Base-by-base conservation (phyloP, 352 stramenopile genomes). In the Pythium vanterpoolii region DNA sequence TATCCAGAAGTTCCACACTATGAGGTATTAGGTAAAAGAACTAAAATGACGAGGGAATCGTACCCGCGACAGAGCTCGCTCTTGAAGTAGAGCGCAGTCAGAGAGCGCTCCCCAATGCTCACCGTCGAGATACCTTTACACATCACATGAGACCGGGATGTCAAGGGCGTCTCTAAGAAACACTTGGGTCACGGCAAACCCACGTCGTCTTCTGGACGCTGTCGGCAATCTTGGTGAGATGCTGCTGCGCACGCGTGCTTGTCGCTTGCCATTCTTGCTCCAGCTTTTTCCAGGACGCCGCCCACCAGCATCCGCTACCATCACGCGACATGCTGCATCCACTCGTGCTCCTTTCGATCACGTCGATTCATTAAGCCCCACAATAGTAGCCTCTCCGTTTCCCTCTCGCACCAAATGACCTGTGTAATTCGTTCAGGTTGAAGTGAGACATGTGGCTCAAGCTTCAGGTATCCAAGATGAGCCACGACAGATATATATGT, bases 131-230 rank as follows among this genome's bases (percentile, higher is more conserved):
- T 91, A 91, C 44, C 81, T 91, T 39, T 33, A n/a, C n/a, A 7
- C 3, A 6, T 19, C 34, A 42, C 8, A 42, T 13, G 31, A 7
- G 8, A 16, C 18, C 34, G 19, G 0, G 31, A 6, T 6, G 6
- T 36, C 31, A 36, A 36, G 6, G 34, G 34, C 34, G 13, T 16
- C 14, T 42, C 30, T 13, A 33, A 33, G 24, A 16, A 42, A 40
- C 16, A 18, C 23, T 16, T 18, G 10, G 34, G 16, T 18, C 16
- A 4, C 10, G 18, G 14, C 19, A 0, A 2, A 56, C 77, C 24
- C 53, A 93, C 83, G 79, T 87, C 16, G 77, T 89, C 59, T 89
- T 90, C 60, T 93, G 83, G 30, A 89, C 53, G 44, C 71, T 81
- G 46, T 93, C 83, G 8, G 83, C 77, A 16, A 89, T 64, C 65